Base-by-base conservation (phyloP, 768 basidiomycete genomes). In the Boletales sp. region DNA sequence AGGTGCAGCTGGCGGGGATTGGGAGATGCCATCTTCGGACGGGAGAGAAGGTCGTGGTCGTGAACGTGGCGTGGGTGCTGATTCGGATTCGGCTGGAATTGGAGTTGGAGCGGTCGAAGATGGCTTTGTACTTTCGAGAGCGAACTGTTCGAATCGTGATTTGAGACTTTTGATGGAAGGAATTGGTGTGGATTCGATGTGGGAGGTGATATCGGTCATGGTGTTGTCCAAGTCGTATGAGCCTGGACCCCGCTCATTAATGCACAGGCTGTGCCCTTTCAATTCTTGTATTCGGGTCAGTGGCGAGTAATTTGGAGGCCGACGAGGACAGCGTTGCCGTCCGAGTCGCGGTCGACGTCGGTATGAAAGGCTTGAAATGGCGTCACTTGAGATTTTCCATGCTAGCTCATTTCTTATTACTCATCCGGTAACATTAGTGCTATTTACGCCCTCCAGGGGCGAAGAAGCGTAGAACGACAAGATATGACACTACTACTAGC, bases 131-230 rank as follows among this genome's bases (percentile, higher is more conserved):
- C 73, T 67, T 10, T 72, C 70, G 41, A 72, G 70, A 4, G 86
- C 83, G 21, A 87, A 69, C 57, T 82, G 77, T 62, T 90, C 87
- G 60, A 89, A 90, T 59, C 72, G 79, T 30, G 84, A 86, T 40
- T 79, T 79, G 15, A 90, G 72, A 52, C 76, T 86, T 65, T 78
- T 83, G 46, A 90, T 86, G 3, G 86, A 82, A 35, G 80, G 79
- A 15, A 76, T 71, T 34, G 82, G 74, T 4, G 70, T 72, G 17
- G 78, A 75, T 64, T 86, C 80, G 54, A 83, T 72, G 54, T 65
- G 46, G n/a, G 63, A 48, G 18, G 34, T 47, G 42, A 32, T 28
- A n/a, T 56, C 50, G 30, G 55, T 40, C 63, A 65, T 65, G 46
- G 1, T 45, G 45, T 31, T n/a, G 19, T 4, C 10, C 10, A 28